Evolutionary conservation across 768 basidiomycete species (phyloP).

Genomic region (Tricholoma furcatifolium): DNA sequence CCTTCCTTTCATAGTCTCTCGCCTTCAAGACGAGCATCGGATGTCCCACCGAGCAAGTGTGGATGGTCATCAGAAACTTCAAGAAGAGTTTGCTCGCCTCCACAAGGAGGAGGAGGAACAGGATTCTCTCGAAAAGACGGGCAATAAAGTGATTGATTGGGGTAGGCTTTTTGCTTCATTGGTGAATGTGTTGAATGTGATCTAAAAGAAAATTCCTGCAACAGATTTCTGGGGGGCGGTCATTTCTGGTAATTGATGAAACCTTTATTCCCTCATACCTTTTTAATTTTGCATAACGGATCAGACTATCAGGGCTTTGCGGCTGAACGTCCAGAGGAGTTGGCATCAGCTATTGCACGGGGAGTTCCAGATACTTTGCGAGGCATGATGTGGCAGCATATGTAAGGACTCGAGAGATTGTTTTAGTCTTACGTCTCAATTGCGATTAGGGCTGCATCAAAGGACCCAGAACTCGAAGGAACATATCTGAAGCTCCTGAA

Average conservation of each 20-base stretch:
- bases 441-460: conserved; percentile 79
- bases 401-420: conserved; percentile 43
- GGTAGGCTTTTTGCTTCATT: conserved; percentile 40
- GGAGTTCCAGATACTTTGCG: conserved; percentile 88
- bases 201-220: neutral
- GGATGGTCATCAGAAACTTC: conserved; percentile 69
- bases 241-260: conserved; percentile 61
- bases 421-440: conserved; percentile 12
- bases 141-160: conserved; percentile 69
- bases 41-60: conserved; percentile 45
- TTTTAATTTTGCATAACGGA: conserved; percentile 1
- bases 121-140: conserved; percentile 32
- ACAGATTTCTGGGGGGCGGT: conserved; percentile 97
- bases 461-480: conserved; percentile 82
- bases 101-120: conserved; percentile 51
- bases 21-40: conserved; percentile 44
- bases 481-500: conserved; percentile 82
- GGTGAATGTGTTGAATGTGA: neutral
- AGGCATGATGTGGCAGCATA: conserved; percentile 97
- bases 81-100: conserved; percentile 72
- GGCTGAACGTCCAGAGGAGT: conserved; percentile 67
- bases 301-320: conserved; percentile 90
- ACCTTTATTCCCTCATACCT: conserved; percentile 1
- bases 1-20: conserved; percentile 53
- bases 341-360: conserved; percentile 87